Conservation (phyloP, 2,329 filamentous ascomycete genomes). For the Cercospora sesami region DNA sequence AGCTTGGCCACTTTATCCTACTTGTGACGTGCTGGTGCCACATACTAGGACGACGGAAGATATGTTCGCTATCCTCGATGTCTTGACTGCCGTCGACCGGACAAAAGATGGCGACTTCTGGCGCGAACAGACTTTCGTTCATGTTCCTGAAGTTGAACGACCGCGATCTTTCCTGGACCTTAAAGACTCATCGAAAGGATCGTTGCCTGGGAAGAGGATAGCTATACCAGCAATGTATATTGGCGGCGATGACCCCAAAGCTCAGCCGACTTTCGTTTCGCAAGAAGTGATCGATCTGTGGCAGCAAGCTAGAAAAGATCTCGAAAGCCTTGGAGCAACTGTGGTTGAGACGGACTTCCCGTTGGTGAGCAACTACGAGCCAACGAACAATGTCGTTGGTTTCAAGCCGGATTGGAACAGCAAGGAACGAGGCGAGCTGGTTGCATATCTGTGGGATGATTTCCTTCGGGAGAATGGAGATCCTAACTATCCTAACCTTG, state of each 20-base stretch:
- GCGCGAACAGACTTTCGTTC: constrained; percentile 52
- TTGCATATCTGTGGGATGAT: constrained; percentile 55
- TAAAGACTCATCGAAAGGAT: constrained; percentile 25
- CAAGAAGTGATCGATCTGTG: constrained; percentile 43
- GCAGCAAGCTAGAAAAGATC: constrained; percentile 39
- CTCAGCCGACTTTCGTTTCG: constrained; percentile 41
- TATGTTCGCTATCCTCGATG: constrained; percentile 52
- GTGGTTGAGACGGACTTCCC: constrained; percentile 50
- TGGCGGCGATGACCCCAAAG: constrained; percentile 41
- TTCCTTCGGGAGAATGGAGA: constrained; percentile 51
- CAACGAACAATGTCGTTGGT: constrained; percentile 45
- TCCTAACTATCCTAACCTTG: constrained; percentile 41
- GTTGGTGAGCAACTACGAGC: constrained; percentile 49
- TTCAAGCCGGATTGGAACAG: constrained; percentile 50
- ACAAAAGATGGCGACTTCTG: constrained; percentile 55
- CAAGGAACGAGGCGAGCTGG: constrained; percentile 51
- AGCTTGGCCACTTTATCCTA: constrained; percentile 56
- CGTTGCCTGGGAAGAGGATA: constrained; percentile 49
- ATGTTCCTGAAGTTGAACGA: constrained; percentile 42
- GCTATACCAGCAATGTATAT: constrained; percentile 56
- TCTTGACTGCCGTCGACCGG: constrained; percentile 49
- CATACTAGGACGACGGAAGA: constrained; percentile 55
- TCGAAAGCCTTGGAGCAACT: constrained; percentile 47
- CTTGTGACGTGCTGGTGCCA: constrained; percentile 57
- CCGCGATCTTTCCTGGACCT: constrained; percentile 42